A percentile compares a stretch with the other conserved stretches of the same genome.
Evolutionary conservation across 495 filamentous ascomycete species (phyloP).

Genomic region (Penicillium riverlandense): DNA sequence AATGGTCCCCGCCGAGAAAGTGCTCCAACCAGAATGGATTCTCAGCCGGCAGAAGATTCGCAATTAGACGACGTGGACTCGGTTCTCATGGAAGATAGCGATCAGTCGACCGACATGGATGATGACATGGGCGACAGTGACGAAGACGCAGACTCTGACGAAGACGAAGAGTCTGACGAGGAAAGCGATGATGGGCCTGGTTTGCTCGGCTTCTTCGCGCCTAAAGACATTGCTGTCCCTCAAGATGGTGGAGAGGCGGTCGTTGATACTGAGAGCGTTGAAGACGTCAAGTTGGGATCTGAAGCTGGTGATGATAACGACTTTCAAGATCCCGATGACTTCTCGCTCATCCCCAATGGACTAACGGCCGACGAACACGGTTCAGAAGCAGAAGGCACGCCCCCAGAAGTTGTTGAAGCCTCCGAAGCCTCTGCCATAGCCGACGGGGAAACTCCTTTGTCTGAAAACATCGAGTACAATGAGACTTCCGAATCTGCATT

Average conservation of each 20-base stretch:
- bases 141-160: constrained; percentile 43
- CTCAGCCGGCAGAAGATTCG: constrained; percentile 11
- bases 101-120: constrained; percentile 85
- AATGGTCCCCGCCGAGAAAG: constrained; percentile 13
- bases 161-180: constrained; percentile 38
- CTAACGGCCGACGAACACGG: constrained; percentile 4
- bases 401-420: constrained; percentile 10
- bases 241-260: constrained; percentile 22
- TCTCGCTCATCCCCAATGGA: constrained; percentile 39
- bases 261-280: constrained; percentile 16
- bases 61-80: constrained; percentile 61
- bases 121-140: constrained; percentile 70
- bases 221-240: constrained; percentile 34
- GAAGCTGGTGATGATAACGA: constrained; percentile 19
- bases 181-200: constrained; percentile 50
- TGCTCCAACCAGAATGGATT: constrained; percentile 18
- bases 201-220: constrained; percentile 60
- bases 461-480: constrained; percentile 8
- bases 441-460: constrained; percentile 5
- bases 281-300: constrained; percentile 10
- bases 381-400: constrained; percentile 9
- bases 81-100: constrained; percentile 62
- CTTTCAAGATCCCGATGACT: constrained; percentile 37
- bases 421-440: constrained; percentile 2
- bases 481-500: constrained; percentile 1